Conservation (phyloP, 768 basidiomycete genomes). For the Candolleomyces aberdarensis region DNA sequence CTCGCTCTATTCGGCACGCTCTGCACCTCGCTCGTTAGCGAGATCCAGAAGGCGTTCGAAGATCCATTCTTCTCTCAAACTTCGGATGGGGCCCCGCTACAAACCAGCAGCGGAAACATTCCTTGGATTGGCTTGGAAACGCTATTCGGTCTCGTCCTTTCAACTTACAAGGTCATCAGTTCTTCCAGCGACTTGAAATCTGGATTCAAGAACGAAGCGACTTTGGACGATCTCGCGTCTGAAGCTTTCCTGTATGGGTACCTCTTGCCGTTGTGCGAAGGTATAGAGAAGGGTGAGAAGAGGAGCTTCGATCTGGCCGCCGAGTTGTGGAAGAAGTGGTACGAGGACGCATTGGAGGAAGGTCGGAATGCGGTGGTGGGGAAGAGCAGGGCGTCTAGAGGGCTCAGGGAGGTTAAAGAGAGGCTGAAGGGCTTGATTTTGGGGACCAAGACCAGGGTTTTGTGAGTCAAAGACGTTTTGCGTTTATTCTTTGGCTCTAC, state of each 20-base stretch:
- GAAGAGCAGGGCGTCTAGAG: neutral
- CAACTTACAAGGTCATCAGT: neutral
- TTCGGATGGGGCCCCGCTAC: neutral
- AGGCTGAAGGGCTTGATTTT: constrained; percentile 39
- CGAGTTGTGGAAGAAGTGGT: constrained; percentile 34
- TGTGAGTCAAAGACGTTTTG: constrained; percentile 23
- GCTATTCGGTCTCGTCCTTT: neutral
- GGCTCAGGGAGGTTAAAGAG: constrained; percentile 37
- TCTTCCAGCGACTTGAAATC: neutral
- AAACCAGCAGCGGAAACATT: neutral
- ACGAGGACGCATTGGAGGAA: constrained; percentile 14
- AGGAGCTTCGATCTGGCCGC: constrained; percentile 23
- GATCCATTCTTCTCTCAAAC: neutral
- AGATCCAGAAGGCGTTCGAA: constrained; percentile 6
- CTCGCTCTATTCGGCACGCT: constrained; percentile 7
- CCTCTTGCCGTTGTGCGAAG: constrained; percentile 38
- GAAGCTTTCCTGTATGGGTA: constrained; percentile 47
- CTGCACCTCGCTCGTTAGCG: constrained; percentile 3
- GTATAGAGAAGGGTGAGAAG: constrained; percentile 15
- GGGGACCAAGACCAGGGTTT: constrained; percentile 34
- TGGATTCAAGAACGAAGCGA: neutral
- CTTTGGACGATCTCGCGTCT: constrained; percentile 30
- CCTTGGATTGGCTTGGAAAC: neutral
- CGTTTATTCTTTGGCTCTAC: neutral
- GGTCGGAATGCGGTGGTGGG: neutral